phyloP scores from a whole-genome alignment of 306 rosid genomes.

The Acacia confusa region DNA sequence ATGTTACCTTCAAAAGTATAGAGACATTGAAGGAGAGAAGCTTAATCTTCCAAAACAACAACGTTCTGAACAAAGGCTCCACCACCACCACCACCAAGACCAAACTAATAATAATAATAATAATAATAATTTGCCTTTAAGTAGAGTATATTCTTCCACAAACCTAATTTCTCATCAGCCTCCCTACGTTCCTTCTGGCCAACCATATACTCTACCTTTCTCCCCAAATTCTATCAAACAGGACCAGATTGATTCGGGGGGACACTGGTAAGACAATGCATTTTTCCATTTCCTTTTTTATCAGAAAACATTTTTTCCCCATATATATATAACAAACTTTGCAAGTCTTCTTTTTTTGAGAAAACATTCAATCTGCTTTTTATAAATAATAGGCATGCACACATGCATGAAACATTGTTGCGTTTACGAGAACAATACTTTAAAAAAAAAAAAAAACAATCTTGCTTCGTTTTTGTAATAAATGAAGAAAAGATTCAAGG shows the following conservation, averaged over 20 bases:
- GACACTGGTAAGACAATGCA: constrained; percentile 41
- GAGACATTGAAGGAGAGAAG: constrained; percentile 72
- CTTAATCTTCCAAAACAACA: constrained; percentile 64
- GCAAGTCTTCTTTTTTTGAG: background rate
- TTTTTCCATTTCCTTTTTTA: background rate
- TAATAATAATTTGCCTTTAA: constrained; percentile 33
- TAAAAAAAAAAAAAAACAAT: background rate
- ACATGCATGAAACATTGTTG: constrained; percentile 2
- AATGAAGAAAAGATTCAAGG: background rate
- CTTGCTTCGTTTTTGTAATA: constrained; percentile 5
- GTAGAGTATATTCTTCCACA: constrained; percentile 45
- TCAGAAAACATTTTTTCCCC: background rate
- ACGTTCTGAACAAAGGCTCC: constrained; percentile 47
- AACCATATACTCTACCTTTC: constrained; percentile 51
- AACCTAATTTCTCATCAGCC: constrained; percentile 57
- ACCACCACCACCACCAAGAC: constrained; percentile 30
- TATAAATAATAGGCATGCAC: background rate
- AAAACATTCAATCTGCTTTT: background rate
- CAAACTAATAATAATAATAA: constrained; percentile 25
- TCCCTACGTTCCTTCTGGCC: constrained; percentile 48
- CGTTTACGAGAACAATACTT: background rate
- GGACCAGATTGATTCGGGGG: constrained; percentile 55
- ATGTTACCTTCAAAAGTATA: constrained; percentile 62
- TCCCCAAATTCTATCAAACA: constrained; percentile 60
- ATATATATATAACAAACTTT: background rate